Evolutionary conservation across 2,329 filamentous ascomycete genomes (phyloP), one percentile per base, ranked within the genome.

Genomic region (Colletotrichum spaethianum): DNA sequence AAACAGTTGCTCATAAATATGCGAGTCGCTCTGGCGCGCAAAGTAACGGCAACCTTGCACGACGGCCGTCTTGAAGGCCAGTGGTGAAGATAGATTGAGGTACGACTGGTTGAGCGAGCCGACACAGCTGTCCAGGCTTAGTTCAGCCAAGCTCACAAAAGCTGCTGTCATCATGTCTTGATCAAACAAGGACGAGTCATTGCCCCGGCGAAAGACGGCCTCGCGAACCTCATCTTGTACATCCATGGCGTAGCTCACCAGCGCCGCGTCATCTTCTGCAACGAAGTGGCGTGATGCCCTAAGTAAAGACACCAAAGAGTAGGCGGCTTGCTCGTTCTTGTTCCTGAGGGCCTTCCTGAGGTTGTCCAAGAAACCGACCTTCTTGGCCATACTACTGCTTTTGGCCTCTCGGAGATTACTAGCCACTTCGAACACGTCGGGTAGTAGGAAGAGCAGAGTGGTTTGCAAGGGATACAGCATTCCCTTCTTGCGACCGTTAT

Each of bases 381-480:
- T 92, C 80, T 93, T 93, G 20, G 87, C 84, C 79, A 93, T 88
- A 75, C 88, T 87, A 66, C 86, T 85, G 75, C 87, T 89, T 78
- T 91, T 92, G 38, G 87, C 86, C 74, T 92, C 90, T 70, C 90
- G 86, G 78, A 93, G 84, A 79, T 91, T 91, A 79, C 90, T 92
- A 33, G 91, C 91, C 42, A 93, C 90, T 79, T 92, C 90, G 74
- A 93, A 93, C 7, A 93, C 89, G 75, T 93, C 91, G 4, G 91
- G 91, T 11, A 92, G 82, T 11, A 93, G 83, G 70, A 93, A 87
- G 12, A 93, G 80, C 5, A 93, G 81, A 16, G 88, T 86, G 2
- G 87, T 90, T 77, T 93, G 91, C 63, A 93, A 83, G 20, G 91
- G 90, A 75, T 88, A 91, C 26, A 92, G 82, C 40, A 89, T 81